Evolutionary conservation across 1,284 basidiomycete species (phyloP), one percentile per base, ranked within the genome.

Genomic region (Trametes versicolor): DNA sequence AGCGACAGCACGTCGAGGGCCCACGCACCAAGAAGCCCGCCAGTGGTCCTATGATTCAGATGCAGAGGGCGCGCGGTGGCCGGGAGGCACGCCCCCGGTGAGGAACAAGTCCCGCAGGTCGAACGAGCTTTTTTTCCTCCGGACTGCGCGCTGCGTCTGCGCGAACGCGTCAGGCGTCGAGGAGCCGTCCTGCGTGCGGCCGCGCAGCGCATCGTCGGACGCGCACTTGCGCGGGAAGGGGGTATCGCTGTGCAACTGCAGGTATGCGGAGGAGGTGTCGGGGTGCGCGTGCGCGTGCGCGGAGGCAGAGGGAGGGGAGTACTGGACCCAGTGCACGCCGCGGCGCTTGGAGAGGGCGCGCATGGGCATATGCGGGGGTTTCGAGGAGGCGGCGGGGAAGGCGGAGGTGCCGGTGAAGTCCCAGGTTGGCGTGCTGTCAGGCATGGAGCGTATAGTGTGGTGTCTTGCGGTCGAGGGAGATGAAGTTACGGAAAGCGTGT

Each of bases 81-180:
- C 15, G 19, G 6, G 41, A 10, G 19, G 15, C 19, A 17, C 15
- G 41, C 17, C 41, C 25, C 68, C 72, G 23, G 59, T 61, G 51
- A 71, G 72, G 67, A 72, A 82, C 36, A 79, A 76, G 61, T 82
- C 78, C 6, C 79, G 77, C 19, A 85, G 74, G 69, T 83, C 79
- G 53, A 74, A 73, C 7, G 80, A 81, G 67, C 79, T 77, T 73
- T 81, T 79, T 73, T 83, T 85, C 65, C 80, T 78, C 62, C 81
- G 81, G 49, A 85, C 69, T 0, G 72, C 75, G 47, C 71, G 75
- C 47, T 64, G 64, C 8, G 68, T 32, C 60, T 29, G 56, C 34
- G 57, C 53, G 29, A 1, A 23, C 41, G n/a, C n/a, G n/a, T n/a
- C n/a, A n/a, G n/a, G n/a, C n/a, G n/a, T n/a, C n/a, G n/a, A n/a